Conservation (phyloP, 768 basidiomycete species). For the Suillus brevipes region DNA sequence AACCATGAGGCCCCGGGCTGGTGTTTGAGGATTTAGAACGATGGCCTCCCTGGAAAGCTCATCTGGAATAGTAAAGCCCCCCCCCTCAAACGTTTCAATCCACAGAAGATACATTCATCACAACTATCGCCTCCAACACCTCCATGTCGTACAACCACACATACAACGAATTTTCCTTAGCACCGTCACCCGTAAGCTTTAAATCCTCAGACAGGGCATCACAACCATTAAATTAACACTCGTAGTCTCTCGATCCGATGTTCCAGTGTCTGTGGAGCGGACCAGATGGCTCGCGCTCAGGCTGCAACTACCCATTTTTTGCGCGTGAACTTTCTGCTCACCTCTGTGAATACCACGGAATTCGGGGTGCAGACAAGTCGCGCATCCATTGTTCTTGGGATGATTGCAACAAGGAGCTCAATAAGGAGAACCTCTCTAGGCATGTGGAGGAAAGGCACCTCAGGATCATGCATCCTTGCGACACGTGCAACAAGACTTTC, state of each 20-base stretch:
- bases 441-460: constrained; percentile 29
- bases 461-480: constrained; percentile 23
- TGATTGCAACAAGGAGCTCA: constrained; percentile 19
- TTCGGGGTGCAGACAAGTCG: constrained; percentile 18
- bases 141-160: background rate
- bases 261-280: background rate
- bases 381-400: constrained; percentile 19
- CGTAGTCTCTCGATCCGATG: no score
- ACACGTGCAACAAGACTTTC: constrained; percentile 16
- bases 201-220: background rate
- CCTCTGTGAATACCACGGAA: constrained; percentile 20
- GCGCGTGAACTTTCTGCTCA: constrained; percentile 20
- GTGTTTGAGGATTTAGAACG: background rate
- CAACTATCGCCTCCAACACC: background rate
- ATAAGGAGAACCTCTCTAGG: constrained; percentile 25
- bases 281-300: background rate
- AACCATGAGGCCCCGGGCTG: background rate
- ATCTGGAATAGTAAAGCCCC: background rate
- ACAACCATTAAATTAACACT: background rate
- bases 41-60: background rate
- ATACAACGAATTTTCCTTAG: background rate
- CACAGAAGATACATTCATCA: background rate
- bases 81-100: background rate
- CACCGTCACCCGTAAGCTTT: background rate
- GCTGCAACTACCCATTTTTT: background rate